phyloP scores from a whole-genome alignment of 108 stramenopile species.

The Cyclotella cryptica region DNA sequence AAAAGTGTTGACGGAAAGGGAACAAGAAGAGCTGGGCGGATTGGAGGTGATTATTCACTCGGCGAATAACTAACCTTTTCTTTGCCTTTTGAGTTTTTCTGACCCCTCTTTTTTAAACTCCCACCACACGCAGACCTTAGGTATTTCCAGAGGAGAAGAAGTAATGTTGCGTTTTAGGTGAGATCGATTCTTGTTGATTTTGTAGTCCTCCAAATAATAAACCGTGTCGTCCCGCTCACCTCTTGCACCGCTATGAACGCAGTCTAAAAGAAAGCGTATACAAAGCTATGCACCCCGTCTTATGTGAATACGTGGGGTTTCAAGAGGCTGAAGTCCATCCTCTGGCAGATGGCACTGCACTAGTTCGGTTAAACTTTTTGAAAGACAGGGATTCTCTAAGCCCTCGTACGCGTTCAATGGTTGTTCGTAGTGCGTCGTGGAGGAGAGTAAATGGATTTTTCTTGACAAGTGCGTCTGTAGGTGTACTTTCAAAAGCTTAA shows the following conservation, averaged over 20 bases:
- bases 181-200: conserved; percentile 3
- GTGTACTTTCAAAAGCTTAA: neutral
- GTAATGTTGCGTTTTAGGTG: conserved; percentile 82
- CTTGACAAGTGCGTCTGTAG: conserved; percentile 60
- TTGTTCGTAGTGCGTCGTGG: conserved; percentile 72
- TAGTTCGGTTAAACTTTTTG: conserved; percentile 53
- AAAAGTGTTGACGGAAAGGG: conserved; percentile 71
- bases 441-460: conserved; percentile 53
- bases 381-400: conserved; percentile 30
- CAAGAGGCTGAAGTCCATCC: conserved; percentile 86
- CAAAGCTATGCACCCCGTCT: conserved; percentile 85
- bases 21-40: conserved; percentile 62
- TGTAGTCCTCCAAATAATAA: neutral
- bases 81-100: neutral
- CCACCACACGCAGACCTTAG: conserved; percentile 34
- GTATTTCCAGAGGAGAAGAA: conserved; percentile 75
- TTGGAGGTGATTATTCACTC: conserved; percentile 35
- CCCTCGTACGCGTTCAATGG: conserved; percentile 38
- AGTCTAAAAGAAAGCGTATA: conserved; percentile 88
- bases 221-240: neutral
- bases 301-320: conserved; percentile 86
- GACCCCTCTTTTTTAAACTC: neutral
- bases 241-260: neutral
- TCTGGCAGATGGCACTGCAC: conserved; percentile 73
- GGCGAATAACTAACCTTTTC: neutral